phyloP scores from a whole-genome alignment of 2,329 filamentous ascomycete genomes.

The Cordyceps cicadae region DNA sequence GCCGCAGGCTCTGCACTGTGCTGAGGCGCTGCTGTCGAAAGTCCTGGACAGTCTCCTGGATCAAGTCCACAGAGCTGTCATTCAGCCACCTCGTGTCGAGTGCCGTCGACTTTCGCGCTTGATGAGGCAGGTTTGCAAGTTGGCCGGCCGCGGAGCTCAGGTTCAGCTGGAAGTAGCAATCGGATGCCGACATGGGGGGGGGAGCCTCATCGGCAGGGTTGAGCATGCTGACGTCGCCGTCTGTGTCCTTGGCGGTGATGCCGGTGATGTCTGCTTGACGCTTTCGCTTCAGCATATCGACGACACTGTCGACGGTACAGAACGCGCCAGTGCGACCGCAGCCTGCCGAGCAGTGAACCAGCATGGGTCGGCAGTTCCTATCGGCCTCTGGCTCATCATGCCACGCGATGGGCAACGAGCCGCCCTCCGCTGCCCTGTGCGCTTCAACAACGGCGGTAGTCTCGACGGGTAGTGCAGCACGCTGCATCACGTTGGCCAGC shows the following conservation, averaged over 20 bases:
- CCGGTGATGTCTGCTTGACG: slow-evolving; percentile 30
- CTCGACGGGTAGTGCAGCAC: slow-evolving; percentile 41
- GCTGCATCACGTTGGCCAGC: slow-evolving; percentile 69
- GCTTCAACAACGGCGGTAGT: slow-evolving; percentile 28
- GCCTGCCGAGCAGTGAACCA: slow-evolving; percentile 93
- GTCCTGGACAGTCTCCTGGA: slow-evolving; percentile 82
- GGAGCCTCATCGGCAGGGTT: slow-evolving; percentile 21
- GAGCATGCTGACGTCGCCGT: slow-evolving; percentile 42
- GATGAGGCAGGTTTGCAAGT: slow-evolving; percentile 2
- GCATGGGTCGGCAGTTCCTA: slow-evolving; percentile 54
- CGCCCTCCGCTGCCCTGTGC: slow-evolving; percentile 22
- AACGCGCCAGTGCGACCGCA: slow-evolving; percentile 95
- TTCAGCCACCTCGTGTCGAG: slow-evolving; percentile 57
- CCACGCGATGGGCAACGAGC: slow-evolving; percentile 33
- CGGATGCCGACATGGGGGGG: slow-evolving; percentile 19
- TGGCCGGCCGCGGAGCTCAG: not conserved
- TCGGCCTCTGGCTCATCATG: slow-evolving; percentile 53
- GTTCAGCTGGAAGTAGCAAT: slow-evolving; percentile 10
- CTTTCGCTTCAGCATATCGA: slow-evolving; percentile 95
- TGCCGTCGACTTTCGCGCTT: not conserved
- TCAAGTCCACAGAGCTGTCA: slow-evolving; percentile 64
- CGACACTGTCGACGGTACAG: slow-evolving; percentile 90
- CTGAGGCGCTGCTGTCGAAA: slow-evolving; percentile 82
- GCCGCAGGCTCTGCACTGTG: slow-evolving; percentile 91
- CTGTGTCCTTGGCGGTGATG: slow-evolving; percentile 19